Conservation (phyloP, 2,329 filamentous ascomycete species). For the Aspergillus ruber region DNA sequence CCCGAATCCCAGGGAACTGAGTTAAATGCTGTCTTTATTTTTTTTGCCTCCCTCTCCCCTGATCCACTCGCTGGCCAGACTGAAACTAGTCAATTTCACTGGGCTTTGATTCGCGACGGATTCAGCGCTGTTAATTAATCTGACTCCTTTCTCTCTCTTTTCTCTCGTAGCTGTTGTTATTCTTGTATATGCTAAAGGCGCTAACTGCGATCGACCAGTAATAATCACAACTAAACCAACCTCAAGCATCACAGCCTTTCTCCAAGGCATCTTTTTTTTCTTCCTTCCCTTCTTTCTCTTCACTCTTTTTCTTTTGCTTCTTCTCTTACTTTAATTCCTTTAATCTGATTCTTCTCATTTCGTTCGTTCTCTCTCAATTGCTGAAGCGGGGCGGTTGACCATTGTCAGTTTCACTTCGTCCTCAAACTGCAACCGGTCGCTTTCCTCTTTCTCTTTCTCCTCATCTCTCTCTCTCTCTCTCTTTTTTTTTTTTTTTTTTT, state of each 20-base stretch:
- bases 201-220: constrained; percentile 1
- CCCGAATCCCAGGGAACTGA: too few relatives aligned
- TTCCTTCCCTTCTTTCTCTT: too few relatives aligned
- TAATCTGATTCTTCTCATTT: neutral
- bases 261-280: too few relatives aligned
- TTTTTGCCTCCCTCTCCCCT: constrained; percentile 3
- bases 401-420: constrained; percentile 12
- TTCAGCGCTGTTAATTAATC: neutral
- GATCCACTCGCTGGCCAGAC: neutral
- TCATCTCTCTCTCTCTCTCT: too few relatives aligned
- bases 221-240: neutral
- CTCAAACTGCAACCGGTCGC: constrained; percentile 31
- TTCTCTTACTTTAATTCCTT: neutral
- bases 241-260: too few relatives aligned
- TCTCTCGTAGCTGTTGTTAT: constrained; percentile 2
- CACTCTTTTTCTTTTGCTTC: too few relatives aligned
- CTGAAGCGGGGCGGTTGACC: constrained; percentile 12
- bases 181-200: neutral
- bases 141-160: constrained; percentile 6
- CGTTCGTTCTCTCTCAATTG: neutral
- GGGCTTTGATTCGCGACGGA: neutral
- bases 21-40: neutral
- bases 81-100: constrained; percentile 1
- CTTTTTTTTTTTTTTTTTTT: constrained; percentile 6
- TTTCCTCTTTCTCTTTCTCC: constrained; percentile 6